These are phyloP conservation scores for Graphilbum fragrans DNA, from an alignment of 2,329 filamentous ascomycete genomes.

Conservation along the genomic window DNA sequence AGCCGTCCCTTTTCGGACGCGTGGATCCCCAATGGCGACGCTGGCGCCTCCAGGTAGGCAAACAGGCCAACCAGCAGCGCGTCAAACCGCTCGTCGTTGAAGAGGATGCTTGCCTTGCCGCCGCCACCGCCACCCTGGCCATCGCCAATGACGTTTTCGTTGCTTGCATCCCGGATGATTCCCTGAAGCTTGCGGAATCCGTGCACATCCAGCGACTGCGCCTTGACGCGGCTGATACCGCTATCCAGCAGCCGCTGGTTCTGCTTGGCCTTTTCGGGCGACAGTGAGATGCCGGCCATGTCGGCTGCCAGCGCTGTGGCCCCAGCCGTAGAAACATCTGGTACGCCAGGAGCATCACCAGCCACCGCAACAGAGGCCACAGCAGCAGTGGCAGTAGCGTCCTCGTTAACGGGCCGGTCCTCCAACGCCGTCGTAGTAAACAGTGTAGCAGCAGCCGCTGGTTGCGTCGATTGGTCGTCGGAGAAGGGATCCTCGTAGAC, in stretches of 20 bases:
- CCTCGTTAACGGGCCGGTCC: conserved; percentile 49
- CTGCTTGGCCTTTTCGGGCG: conserved; percentile 43
- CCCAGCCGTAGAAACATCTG: background rate
- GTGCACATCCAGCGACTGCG: conserved; percentile 64
- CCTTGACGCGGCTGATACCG: conserved; percentile 60
- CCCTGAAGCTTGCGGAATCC: conserved; percentile 70
- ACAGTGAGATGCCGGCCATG: conserved; percentile 10
- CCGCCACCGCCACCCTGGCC: background rate
- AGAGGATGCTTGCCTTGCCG: conserved; percentile 37
- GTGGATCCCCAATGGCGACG: background rate
- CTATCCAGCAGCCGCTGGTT: conserved; percentile 56
- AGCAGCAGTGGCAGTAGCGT: conserved; percentile 17
- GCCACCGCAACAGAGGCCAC: background rate
- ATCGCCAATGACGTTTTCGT: background rate
- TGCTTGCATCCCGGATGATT: conserved; percentile 46
- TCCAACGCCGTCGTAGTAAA: conserved; percentile 38
- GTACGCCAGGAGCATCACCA: background rate
- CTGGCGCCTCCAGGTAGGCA: conserved; percentile 54
- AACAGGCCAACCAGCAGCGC: conserved; percentile 56
- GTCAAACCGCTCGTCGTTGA: conserved; percentile 57
- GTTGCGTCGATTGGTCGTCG: conserved; percentile 32
- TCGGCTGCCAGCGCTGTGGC: conserved; percentile 9
- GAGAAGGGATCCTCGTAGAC: conserved; percentile 54
- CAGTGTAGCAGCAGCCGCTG: conserved; percentile 24
- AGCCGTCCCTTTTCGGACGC: conserved; percentile 42